Conservation (phyloP, 495 filamentous ascomycete species). For the Cryomyces minteri region DNA sequence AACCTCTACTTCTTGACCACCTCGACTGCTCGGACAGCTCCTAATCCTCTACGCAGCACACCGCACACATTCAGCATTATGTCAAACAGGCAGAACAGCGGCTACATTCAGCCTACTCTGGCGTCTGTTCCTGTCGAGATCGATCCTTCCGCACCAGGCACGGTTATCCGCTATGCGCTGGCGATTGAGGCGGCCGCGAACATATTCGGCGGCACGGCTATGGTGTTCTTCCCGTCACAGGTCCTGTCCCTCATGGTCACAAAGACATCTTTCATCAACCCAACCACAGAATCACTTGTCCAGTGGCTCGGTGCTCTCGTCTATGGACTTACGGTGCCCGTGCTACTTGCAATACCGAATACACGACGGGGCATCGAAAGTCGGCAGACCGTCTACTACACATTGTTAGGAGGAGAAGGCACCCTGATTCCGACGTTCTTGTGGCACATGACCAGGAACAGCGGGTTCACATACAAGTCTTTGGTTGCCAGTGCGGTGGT, state of each 20-base stretch:
- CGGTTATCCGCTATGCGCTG: conserved; percentile 1
- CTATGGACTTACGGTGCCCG: conserved; percentile 4
- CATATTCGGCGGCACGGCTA: conserved; percentile 1
- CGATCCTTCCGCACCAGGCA: conserved; percentile 3
- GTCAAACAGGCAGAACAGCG: too few species aligned
- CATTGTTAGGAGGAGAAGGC: conserved; percentile 4
- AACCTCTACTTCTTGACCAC: too few species aligned
- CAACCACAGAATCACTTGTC: conserved; percentile 1
- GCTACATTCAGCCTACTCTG: neutral
- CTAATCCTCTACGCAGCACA: too few species aligned
- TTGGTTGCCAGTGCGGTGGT: neutral
- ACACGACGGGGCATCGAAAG: conserved; percentile 6
- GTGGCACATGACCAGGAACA: conserved; percentile 1
- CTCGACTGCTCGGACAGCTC: too few species aligned
- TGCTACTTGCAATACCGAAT: conserved; percentile 7
- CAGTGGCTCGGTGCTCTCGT: conserved; percentile 5
- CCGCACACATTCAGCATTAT: too few species aligned
- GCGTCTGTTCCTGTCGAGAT: neutral
- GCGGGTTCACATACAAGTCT: conserved; percentile 3
- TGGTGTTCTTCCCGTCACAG: conserved; percentile 4
- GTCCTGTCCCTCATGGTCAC: conserved; percentile 4
- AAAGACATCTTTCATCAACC: conserved; percentile 5
- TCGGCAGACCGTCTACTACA: conserved; percentile 5
- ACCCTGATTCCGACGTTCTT: conserved; percentile 2
- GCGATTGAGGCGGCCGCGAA: conserved; percentile 4